Evolutionary conservation across 1,284 basidiomycete species (phyloP), one percentile per base, ranked within the genome.

Genomic region (Trichosporon ovoides): DNA sequence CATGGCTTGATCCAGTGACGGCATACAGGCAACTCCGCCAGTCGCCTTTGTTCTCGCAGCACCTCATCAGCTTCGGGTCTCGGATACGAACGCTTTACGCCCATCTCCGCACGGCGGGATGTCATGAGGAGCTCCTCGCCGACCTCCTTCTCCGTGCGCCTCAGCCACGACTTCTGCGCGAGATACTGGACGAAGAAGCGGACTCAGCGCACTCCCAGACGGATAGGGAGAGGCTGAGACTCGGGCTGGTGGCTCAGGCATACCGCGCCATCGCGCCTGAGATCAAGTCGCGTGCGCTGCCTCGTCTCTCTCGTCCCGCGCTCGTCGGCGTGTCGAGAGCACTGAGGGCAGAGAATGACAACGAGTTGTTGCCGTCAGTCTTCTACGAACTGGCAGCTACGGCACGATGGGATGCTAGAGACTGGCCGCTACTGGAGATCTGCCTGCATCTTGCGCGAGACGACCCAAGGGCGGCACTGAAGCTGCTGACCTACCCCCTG

Each of bases 141-240:
- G 71, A 73, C 53, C 56, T 73, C 5, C 51, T 73, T 1, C 56
- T 73, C 18, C 58, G 63, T 1, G 57, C 66, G 46, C 67, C 68
- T 2, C 64, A 70, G 50, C 56, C 63, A 1, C 20, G 52, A 9
- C 53, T 64, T 6, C 56, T 73, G 3, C 52, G 62, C 0, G 59
- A 63, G 19, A 54, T 71, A 1, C 59, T 73, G 3, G 34, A 57
- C 20, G 58, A 56, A 31, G 69, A 73, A 24, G 38, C 60, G 10
- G 61, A 63, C 14, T 24, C 49, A 3, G 38, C n/a, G 2, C 59
- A 55, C 38, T 38, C 36, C 16, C 48, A 59, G 34, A 43, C 20
- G 12, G 22, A 48, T 13, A 28, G 28, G 22, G 43, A 48, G 28
- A 34, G 18, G 18, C 55, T 64, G 5, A 48, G 57, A 2, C 13